Percentiles rank a stretch among this genome's conserved stretches.
phyloP scores from a whole-genome alignment of 495 filamentous ascomycete species.

The Penicillium manginii region DNA sequence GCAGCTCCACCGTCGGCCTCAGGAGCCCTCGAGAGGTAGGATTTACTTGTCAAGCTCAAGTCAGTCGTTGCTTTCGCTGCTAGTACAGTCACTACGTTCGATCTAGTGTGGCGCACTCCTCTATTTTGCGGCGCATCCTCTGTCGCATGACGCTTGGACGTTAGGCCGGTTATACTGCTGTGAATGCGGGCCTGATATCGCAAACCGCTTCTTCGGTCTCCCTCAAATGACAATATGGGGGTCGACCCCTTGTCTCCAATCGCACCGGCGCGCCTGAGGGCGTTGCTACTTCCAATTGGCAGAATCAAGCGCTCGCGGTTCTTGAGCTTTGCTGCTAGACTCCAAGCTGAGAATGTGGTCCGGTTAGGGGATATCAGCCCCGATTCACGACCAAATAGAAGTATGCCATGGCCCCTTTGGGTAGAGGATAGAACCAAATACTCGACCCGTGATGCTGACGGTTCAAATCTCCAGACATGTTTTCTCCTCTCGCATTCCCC shows the following conservation, averaged over 20 bases:
- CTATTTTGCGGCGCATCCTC: neutral
- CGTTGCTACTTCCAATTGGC: constrained; percentile 82
- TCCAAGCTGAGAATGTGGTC: constrained; percentile 81
- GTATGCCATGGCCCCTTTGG: constrained; percentile 54
- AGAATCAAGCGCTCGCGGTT: constrained; percentile 83
- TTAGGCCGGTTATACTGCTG: constrained; percentile 21
- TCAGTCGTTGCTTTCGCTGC: constrained; percentile 7
- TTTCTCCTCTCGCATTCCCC: constrained; percentile 91
- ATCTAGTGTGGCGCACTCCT: constrained; percentile 7
- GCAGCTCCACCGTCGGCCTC: constrained; percentile 20
- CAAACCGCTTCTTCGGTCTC: constrained; percentile 31
- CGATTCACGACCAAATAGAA: constrained; percentile 83
- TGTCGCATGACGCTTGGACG: constrained; percentile 31
- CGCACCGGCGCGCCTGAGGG: constrained; percentile 85
- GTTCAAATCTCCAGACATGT: constrained; percentile 70
- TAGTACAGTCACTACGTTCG: constrained; percentile 2
- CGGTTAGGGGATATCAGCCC: constrained; percentile 89
- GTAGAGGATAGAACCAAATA: neutral
- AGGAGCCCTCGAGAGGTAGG: constrained; percentile 20
- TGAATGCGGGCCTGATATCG: constrained; percentile 43
- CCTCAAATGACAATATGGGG: constrained; percentile 66
- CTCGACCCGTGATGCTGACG: constrained; percentile 29
- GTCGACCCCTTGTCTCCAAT: constrained; percentile 85
- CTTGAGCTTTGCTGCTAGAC: constrained; percentile 71
- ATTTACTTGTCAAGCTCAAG: constrained; percentile 9